Evolutionary conservation across 2,329 filamentous ascomycete genomes (phyloP).

Genomic region (Fusarium pseudocircinatum): DNA sequence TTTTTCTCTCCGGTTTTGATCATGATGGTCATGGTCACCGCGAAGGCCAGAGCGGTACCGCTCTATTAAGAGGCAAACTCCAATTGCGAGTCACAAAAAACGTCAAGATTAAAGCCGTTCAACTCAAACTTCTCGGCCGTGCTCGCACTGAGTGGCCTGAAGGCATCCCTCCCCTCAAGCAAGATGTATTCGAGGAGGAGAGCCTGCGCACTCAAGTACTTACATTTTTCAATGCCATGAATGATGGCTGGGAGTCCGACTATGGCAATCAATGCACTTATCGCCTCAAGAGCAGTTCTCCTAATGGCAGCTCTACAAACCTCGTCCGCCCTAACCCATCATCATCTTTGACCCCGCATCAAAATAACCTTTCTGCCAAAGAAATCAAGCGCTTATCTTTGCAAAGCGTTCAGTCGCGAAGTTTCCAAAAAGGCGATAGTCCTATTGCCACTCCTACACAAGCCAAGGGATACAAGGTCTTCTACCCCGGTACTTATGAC

Average conservation of each 20-base stretch:
- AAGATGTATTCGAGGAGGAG: slow-evolving; percentile 84
- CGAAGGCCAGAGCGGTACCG: slow-evolving; percentile 74
- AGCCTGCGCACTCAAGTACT: slow-evolving; percentile 87
- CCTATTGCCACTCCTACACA: slow-evolving; percentile 68
- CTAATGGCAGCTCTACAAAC: slow-evolving; percentile 50
- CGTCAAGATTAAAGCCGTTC: slow-evolving; percentile 91
- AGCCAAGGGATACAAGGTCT: slow-evolving; percentile 83
- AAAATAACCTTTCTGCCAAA: slow-evolving; percentile 51
- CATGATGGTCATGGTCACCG: slow-evolving; percentile 66
- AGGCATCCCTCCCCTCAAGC: slow-evolving; percentile 88
- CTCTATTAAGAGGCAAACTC: slow-evolving; percentile 85
- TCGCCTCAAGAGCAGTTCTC: slow-evolving; percentile 53
- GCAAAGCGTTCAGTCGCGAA: slow-evolving; percentile 82
- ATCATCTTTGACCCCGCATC: slow-evolving; percentile 36
- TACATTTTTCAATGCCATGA: slow-evolving; percentile 88
- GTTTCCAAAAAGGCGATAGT: slow-evolving; percentile 82
- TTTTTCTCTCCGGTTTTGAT: slow-evolving; percentile 83
- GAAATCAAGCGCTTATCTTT: slow-evolving; percentile 77
- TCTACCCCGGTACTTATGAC: slow-evolving; percentile 75
- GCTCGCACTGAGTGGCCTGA: slow-evolving; percentile 96
- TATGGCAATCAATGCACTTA: slow-evolving; percentile 73
- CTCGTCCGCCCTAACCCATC: slow-evolving; percentile 36
- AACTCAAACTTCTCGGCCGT: slow-evolving; percentile 84
- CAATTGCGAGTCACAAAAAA: slow-evolving; percentile 86
- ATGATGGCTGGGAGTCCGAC: slow-evolving; percentile 67